Evolutionary conservation across 108 stramenopile genomes (phyloP), one percentile per base, ranked within the genome.

Genomic region (Aurantiochytrium sp.): DNA sequence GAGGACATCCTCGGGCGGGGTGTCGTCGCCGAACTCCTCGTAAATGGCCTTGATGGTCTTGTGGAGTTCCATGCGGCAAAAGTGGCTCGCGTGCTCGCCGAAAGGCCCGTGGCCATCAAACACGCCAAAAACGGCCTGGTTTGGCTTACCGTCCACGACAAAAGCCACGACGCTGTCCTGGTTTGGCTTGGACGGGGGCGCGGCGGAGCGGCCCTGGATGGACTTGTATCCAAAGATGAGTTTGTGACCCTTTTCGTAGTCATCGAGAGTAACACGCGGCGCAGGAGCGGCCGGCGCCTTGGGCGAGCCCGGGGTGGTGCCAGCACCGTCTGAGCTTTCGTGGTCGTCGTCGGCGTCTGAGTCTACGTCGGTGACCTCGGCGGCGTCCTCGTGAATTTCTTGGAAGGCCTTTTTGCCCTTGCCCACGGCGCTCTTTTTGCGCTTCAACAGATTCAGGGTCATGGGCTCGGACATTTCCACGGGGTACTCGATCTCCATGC

Each of bases 81-180:
- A 32, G 6, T 34, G 39, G 55, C 48, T 52, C 22, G 88, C 88
- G 22, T 86, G 68, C 24, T 88, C 86, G 4, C 88, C 88, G 5
- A 0, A 45, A 8, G 88, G 88, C 12, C 88, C 88, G 42, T 88
- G 88, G 50, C 88, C 88, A 37, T 88, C 88, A 10, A 88, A 88
- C 19, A 86, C 52, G 8, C 86, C 88, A 39, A 88, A 88, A 6
- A 85, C 31, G 27, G 39, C 34, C 34, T 87, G 30, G 36, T 87
- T 87, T 8, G 31, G 30, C 34, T 88, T 85, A 19, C 87, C 87
- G n/a, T 86, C 48, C 19, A 34, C 24, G 12, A 36, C 37, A 50
- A 85, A 52, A 4, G 55, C 87, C 6, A 88, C 73, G 6, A 88
- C 6, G 69, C 86, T 88, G 24, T 88, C 87, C 4, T 88, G 87